These are phyloP conservation scores for Berkeleyomyces basicola DNA, from an alignment of 2,329 filamentous ascomycete species.

Conservation along the genomic window DNA sequence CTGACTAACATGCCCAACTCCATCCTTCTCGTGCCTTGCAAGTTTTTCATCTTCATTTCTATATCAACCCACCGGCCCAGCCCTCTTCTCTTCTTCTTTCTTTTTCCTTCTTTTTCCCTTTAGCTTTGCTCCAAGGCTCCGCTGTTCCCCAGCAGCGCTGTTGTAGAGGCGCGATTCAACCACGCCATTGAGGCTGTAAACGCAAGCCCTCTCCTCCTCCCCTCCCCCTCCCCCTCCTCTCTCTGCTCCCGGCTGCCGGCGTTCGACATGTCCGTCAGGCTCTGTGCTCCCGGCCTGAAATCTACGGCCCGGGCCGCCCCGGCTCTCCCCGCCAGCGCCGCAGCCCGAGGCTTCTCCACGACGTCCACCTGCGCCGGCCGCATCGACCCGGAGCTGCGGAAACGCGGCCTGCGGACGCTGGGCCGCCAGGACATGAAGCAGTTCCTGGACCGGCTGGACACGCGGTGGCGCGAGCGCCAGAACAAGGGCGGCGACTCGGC, in stretches of 20 bases:
- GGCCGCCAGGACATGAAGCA: conserved; percentile 13
- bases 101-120: conserved; percentile 6
- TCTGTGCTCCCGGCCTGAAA: not conserved
- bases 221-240: not conserved
- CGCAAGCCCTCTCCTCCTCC: not conserved
- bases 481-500: conserved; percentile 8
- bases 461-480: conserved; percentile 14
- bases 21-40: conserved; percentile 9
- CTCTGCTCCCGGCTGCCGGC: not conserved
- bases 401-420: conserved; percentile 9
- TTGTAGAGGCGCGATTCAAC: not conserved
- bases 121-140: conserved; percentile 15
- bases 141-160: conserved; percentile 8
- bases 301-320: not conserved
- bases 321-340: not conserved
- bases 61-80: not conserved
- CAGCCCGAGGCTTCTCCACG: not conserved
- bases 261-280: not conserved
- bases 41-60: conserved; percentile 6
- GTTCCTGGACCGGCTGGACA: conserved; percentile 14
- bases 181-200: not conserved
- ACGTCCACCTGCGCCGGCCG: conserved; percentile 3
- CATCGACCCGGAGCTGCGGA: conserved; percentile 8
- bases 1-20: conserved; percentile 2
- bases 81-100: not conserved